Evolutionary conservation across 192 early-diverging fungal genomes (phyloP), one percentile per base, ranked within the genome.

Genomic region (Umbelopsis isabellina): DNA sequence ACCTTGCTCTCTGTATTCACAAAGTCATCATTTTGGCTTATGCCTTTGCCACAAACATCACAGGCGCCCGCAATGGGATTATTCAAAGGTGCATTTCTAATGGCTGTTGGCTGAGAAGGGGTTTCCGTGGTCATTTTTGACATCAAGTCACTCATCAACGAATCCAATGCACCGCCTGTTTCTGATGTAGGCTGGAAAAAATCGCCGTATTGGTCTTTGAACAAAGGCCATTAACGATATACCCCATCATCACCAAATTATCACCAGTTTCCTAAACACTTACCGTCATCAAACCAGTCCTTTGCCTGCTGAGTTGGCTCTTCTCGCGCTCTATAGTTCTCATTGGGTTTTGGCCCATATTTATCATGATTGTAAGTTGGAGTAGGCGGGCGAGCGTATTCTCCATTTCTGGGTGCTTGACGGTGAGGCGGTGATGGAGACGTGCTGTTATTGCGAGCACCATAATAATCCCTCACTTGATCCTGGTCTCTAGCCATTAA

Each of bases 141-240:
- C 70, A 78, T 72, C 8, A 78, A 22, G 48, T 78, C 76, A 3
- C 48, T 72, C 76, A 78, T 73, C 12, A 78, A 48, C 3, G 52
- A 55, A 73, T 78, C 76, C 45, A 78, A 30, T 35, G 72, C 72
- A 16, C 67, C 72, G 4, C 72, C 49, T 4, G 67, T 68, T 21
- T 22, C 69, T 18, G 69, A 53, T 8, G 49, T 58, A 4, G 55
- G 55, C 16, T 61, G 21, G 27, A 13, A 35, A 18, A 61, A n/a
- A 16, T 61, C 55, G 9, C n/a, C 55, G 37, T 61, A 61, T 33
- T 61, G 23, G 9, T 61, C 55, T 61, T 16, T n/a, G 55, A 7
- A 35, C 12, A 12, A 52, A 7, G 10, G 11, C 2, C 16, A 35
- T 61, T 35, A 61, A 35, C 18, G 30, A 61, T 35, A 16, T 61